Evolutionary conservation across 2,329 filamentous ascomycete species (phyloP), one percentile per base, ranked within the genome.

Genomic region (Mollisia scopiformis): DNA sequence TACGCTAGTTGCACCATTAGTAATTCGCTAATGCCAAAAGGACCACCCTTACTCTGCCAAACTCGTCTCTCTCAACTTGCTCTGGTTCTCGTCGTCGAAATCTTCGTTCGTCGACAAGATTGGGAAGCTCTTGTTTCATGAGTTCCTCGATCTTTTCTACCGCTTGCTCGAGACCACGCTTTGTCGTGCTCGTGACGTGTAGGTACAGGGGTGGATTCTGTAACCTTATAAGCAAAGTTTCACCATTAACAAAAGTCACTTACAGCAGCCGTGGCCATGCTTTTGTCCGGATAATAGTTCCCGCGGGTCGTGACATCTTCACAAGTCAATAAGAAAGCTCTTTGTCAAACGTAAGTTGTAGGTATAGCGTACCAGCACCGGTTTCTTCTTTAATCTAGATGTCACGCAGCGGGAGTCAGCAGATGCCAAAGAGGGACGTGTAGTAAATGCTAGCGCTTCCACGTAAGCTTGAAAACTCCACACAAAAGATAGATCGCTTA

Each of bases 361-460:
- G 78, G 79, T 81, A 76, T 80, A 82, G 87, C 93, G 88, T 99
- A 99, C 95, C 95, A 85, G 95, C 94, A 85, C 95, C 95, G 88
- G 94, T 98, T 74, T 97, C 92, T 83, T 97, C 94, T 89, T 97
- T 96, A 74, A 99, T 99, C 95, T 99, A 93, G 73, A 91, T 90
- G 79, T 87, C 88, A 95, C 86, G 88, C 84, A 89, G 80, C 80
- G 80, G 84, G 88, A 87, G 93, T 97, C 88, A 98, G 93, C 92
- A 95, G 87, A 88, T 92, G 91, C 86, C 88, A 91, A 87, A 87
- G 87, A 88, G 86, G 84, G 81, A 76, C 77, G 74, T 76, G 76
- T 77, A 78, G 78, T 78, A 79, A 85, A 76, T 78, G 86, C 88
- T 90, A 85, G 84, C 79, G 83, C 82, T 81, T 82, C 77, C 76